A percentile compares a stretch with the other conserved stretches of the same genome.
phyloP scores from a whole-genome alignment of 1,284 basidiomycete species.

The Leucoagaricus sp. region DNA sequence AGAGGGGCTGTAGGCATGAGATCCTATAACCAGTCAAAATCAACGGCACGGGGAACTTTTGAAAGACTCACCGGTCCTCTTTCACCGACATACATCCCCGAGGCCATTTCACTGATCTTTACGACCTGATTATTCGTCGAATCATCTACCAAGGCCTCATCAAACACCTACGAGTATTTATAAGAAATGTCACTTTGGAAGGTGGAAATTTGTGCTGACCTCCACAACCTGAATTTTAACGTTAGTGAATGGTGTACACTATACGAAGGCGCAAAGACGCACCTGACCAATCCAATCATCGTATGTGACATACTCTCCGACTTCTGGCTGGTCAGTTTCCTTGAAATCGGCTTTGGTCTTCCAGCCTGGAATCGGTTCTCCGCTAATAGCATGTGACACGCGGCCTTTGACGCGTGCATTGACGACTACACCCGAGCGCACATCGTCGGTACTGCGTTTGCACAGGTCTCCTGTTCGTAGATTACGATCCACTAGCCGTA shows the following conservation, averaged over 20 bases:
- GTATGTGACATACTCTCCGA: slow-evolving; percentile 82
- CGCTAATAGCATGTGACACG: slow-evolving; percentile 77
- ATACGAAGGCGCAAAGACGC: slow-evolving; percentile 25
- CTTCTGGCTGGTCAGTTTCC: slow-evolving; percentile 59
- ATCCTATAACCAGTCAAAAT: slow-evolving; percentile 43
- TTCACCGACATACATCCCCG: slow-evolving; percentile 71
- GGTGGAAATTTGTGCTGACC: slow-evolving; percentile 21
- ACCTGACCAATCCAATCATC: slow-evolving; percentile 92
- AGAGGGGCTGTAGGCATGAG: slow-evolving; percentile 58
- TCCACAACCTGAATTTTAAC: slow-evolving; percentile 34
- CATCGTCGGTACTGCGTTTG: slow-evolving; percentile 76
- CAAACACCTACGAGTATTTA: slow-evolving; percentile 63
- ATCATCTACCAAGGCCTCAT: slow-evolving; percentile 76
- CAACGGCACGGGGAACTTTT: slow-evolving; percentile 5
- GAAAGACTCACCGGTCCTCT: slow-evolving; percentile 56
- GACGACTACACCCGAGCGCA: slow-evolving; percentile 78
- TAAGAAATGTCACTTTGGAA: not conserved
- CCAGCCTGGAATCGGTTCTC: slow-evolving; percentile 63
- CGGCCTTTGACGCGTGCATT: slow-evolving; percentile 61
- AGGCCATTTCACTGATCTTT: slow-evolving; percentile 74
- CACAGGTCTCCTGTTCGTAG: slow-evolving; percentile 84
- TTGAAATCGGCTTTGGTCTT: slow-evolving; percentile 63
- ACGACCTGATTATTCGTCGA: slow-evolving; percentile 55
- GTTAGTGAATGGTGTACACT: slow-evolving; percentile 15
- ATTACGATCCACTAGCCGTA: slow-evolving; percentile 77